These are phyloP conservation scores for Phytophthora europaea DNA, from an alignment of 352 stramenopile species.

Conservation along the genomic window DNA sequence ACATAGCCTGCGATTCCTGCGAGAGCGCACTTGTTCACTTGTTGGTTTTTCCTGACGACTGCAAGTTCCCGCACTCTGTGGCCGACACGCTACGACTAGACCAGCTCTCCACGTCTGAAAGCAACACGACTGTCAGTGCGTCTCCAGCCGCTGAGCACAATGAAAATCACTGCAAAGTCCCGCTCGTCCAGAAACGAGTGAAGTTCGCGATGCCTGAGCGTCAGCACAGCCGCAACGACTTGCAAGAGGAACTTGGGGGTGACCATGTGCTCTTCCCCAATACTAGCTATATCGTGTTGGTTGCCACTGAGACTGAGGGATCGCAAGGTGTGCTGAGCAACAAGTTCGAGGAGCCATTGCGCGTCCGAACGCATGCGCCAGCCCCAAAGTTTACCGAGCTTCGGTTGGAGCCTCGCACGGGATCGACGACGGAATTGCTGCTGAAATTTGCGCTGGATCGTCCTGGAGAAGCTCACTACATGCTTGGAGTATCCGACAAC, in stretches of 20 bases:
- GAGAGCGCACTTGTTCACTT: constrained; percentile 60
- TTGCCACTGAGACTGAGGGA: constrained; percentile 66
- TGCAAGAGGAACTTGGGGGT: constrained; percentile 51
- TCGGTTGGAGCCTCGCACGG: constrained; percentile 57
- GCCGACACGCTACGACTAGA: constrained; percentile 28
- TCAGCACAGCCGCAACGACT: constrained; percentile 45
- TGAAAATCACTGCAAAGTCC: constrained; percentile 10
- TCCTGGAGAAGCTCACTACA: constrained; percentile 80
- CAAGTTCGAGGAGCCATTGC: constrained; percentile 39
- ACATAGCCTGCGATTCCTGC: constrained; percentile 64
- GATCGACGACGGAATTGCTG: constrained; percentile 81
- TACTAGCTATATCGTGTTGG: constrained; percentile 57
- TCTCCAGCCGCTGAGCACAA: background rate
- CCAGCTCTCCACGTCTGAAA: constrained; percentile 13
- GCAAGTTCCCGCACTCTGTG: constrained; percentile 30
- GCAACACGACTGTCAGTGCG: constrained; percentile 16
- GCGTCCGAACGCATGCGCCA: constrained; percentile 53
- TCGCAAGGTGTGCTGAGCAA: constrained; percentile 71
- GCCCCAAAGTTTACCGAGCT: constrained; percentile 63
- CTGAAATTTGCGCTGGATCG: constrained; percentile 64
- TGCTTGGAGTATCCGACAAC: constrained; percentile 67
- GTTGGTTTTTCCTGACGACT: constrained; percentile 55
- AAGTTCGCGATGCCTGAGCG: constrained; percentile 45
- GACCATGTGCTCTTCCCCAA: constrained; percentile 45
- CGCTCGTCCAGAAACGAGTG: constrained; percentile 44